A percentile compares a stretch with the other conserved stretches of the same genome.
Conservation (phyloP, 768 basidiomycete species). For the Trametes gibbosa region DNA sequence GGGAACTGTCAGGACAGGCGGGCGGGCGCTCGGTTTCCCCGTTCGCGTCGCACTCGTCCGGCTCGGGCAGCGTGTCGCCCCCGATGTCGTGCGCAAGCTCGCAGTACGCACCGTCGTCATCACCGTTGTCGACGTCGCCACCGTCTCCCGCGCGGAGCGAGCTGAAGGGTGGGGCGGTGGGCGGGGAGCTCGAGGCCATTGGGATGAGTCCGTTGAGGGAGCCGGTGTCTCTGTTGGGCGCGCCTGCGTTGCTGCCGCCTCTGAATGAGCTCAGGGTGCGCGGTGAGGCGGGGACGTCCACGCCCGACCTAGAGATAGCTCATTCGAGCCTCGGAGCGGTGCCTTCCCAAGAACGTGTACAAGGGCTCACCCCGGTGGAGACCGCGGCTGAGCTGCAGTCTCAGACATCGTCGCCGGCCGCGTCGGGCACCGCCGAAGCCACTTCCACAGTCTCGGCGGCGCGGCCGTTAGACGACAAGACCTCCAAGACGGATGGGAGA, state of each 20-base stretch:
- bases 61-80: constrained; percentile 53
- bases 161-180: neutral
- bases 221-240: constrained; percentile 4
- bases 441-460: neutral
- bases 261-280: neutral
- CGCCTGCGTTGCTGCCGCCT: neutral
- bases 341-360: neutral
- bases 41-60: constrained; percentile 32
- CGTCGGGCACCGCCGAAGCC: neutral
- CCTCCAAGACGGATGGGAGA: neutral
- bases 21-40: constrained; percentile 25
- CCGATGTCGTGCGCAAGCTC: constrained; percentile 57
- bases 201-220: constrained; percentile 13
- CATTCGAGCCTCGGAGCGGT: neutral
- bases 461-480: neutral
- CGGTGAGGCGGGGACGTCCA: neutral
- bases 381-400: neutral
- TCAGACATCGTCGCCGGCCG: neutral
- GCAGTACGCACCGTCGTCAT: constrained; percentile 30
- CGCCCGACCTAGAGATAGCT: neutral
- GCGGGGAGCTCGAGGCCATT: neutral
- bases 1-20: neutral
- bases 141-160: constrained; percentile 27
- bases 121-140: constrained; percentile 32
- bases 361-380: neutral